Evolutionary conservation across 2,329 filamentous ascomycete species (phyloP).

Genomic region (Fusarium chlamydosporum): DNA sequence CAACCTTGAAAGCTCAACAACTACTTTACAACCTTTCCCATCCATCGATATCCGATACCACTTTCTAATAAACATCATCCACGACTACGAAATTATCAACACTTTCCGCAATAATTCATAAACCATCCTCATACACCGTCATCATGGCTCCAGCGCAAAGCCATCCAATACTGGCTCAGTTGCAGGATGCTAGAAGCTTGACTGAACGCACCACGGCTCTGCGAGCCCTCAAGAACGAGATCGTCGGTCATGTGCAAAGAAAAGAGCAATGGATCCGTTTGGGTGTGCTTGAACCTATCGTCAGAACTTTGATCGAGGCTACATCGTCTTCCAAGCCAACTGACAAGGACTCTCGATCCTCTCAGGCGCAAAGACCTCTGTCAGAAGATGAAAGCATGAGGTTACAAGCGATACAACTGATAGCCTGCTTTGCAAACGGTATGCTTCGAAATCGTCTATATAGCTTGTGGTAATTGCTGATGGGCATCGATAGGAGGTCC

Average conservation of each 20-base stretch:
- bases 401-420: conserved; percentile 85
- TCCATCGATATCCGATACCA: conserved; percentile 18
- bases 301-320: conserved; percentile 61
- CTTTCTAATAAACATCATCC: conserved; percentile 2
- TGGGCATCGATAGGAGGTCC: conserved; percentile 74
- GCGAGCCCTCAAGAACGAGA: conserved; percentile 85
- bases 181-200: conserved; percentile 67
- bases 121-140: conserved; percentile 33
- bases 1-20: conserved; percentile 22
- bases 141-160: conserved; percentile 68
- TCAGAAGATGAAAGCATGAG: conserved; percentile 76
- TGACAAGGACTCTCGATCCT: conserved; percentile 58
- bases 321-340: conserved; percentile 54
- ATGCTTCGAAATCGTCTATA: conserved; percentile 51
- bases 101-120: conserved; percentile 11
- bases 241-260: conserved; percentile 87
- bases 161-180: conserved; percentile 68
- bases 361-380: conserved; percentile 57
- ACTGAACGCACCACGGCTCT: conserved; percentile 72
- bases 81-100: not conserved
- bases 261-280: conserved; percentile 83
- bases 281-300: conserved; percentile 75
- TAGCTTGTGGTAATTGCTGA: conserved; percentile 34
- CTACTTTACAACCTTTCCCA: conserved; percentile 16
- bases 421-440: conserved; percentile 89